phyloP scores from a whole-genome alignment of 106 monocot species.

The Platanthera zijinensis region DNA sequence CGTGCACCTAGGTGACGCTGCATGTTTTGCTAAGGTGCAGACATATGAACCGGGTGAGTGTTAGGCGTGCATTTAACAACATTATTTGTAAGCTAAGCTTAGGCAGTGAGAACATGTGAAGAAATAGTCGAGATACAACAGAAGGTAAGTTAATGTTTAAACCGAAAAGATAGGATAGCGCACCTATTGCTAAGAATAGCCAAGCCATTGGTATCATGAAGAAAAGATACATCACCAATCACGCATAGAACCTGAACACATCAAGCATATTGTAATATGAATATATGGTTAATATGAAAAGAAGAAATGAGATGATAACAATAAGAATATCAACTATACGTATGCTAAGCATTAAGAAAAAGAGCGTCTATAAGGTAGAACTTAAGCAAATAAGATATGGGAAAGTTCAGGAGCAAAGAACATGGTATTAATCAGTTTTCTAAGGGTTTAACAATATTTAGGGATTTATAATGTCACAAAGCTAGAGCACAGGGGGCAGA shows the following conservation, averaged over 20 bases:
- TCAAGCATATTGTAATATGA: conserved; percentile 2
- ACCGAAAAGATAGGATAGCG: not conserved
- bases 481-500: too few relatives aligned
- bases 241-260: conserved; percentile 68
- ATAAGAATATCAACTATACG: not conserved
- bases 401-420: not conserved
- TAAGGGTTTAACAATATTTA: not conserved
- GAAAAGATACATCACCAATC: conserved; percentile 93
- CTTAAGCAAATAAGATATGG: not conserved
- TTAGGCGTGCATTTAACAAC: too few relatives aligned
- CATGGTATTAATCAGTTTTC: not conserved
- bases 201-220: conserved; percentile 97
- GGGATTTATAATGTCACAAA: not conserved
- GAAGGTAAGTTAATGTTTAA: not conserved
- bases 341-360: not conserved
- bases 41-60: too few relatives aligned
- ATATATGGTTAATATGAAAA: not conserved
- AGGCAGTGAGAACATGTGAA: not conserved
- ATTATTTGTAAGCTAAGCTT: too few relatives aligned
- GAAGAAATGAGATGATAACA: not conserved
- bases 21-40: too few relatives aligned
- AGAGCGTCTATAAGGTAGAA: not conserved
- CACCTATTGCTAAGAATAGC: conserved; percentile 76
- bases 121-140: not conserved
- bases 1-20: too few relatives aligned